These are phyloP conservation scores for Torulaspora microellipsoides DNA, from an alignment of 805 yeast genomes.

Conservation along the genomic window DNA sequence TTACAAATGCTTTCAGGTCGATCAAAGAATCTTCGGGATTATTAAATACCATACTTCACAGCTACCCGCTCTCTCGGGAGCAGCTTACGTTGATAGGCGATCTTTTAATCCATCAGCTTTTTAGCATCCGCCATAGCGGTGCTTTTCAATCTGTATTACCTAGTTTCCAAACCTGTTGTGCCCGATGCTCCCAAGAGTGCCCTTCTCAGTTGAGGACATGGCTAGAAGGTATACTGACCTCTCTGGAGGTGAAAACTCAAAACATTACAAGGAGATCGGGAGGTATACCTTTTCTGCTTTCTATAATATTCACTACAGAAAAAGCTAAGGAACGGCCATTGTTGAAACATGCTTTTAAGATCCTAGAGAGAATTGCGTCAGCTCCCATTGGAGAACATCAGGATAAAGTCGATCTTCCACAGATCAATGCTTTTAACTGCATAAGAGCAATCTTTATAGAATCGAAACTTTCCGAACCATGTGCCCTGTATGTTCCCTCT, in stretches of 20 bases:
- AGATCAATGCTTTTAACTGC: conserved; percentile 90
- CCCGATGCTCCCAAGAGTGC: conserved; percentile 43
- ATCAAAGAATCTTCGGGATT: conserved; percentile 68
- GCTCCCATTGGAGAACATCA: conserved; percentile 43
- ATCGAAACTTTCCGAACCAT: conserved; percentile 51
- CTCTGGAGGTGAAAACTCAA: conserved; percentile 55
- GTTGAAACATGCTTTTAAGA: conserved; percentile 46
- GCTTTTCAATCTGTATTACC: conserved; percentile 89
- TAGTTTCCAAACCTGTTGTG: conserved; percentile 63
- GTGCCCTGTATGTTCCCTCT: conserved; percentile 48
- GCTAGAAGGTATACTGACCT: conserved; percentile 52
- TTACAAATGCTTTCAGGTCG: conserved; percentile 78
- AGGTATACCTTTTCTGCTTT: conserved; percentile 76
- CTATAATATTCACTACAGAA: conserved; percentile 64
- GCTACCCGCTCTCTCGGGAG: conserved; percentile 24
- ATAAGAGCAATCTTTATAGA: conserved; percentile 72
- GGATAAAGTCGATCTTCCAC: conserved; percentile 72
- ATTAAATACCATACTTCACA: conserved; percentile 42
- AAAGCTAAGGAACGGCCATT: conserved; percentile 36
- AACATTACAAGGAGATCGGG: conserved; percentile 86
- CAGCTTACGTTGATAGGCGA: conserved; percentile 42
- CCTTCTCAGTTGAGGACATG: conserved; percentile 47
- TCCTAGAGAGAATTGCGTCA: conserved; percentile 52
- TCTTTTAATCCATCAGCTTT: conserved; percentile 58
- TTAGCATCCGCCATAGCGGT: conserved; percentile 80